Conservation (phyloP, 257 asterid species). For the Schizonepeta tenuifolia region DNA sequence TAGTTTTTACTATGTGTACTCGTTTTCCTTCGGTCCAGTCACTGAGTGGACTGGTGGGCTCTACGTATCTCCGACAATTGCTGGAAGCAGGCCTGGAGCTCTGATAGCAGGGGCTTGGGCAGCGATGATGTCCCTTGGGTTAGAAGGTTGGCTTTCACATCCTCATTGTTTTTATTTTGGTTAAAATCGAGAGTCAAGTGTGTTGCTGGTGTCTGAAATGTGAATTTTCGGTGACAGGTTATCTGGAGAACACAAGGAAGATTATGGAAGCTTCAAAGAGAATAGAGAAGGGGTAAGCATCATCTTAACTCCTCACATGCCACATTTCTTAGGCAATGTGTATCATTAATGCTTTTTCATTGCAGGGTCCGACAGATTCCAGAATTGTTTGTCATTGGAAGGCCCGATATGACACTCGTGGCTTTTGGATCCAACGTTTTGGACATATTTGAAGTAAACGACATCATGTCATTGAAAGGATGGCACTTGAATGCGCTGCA, state of each 20-base stretch:
- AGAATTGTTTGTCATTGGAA: conserved; percentile 71
- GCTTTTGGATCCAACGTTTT: conserved; percentile 84
- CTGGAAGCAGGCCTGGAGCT: conserved; percentile 99
- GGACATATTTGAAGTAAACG: conserved; percentile 96
- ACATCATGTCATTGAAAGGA: conserved; percentile 82
- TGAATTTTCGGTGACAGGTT: conserved; percentile 52
- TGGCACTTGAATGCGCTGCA: conserved; percentile 98
- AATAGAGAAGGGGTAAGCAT: conserved; percentile 78
- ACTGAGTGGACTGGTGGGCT: conserved; percentile 99
- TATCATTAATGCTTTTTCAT: not conserved
- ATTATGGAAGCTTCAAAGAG: conserved; percentile 95
- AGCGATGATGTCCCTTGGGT: conserved; percentile 95
- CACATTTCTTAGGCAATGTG: conserved; percentile 19
- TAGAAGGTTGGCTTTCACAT: conserved; percentile 61
- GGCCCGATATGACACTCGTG: conserved; percentile 97
- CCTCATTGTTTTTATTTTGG: conserved; percentile 18
- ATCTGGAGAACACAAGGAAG: conserved; percentile 81
- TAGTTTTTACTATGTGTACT: conserved; percentile 1
- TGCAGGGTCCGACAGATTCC: conserved; percentile 77
- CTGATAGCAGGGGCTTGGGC: conserved; percentile 99
- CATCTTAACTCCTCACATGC: conserved; percentile 12
- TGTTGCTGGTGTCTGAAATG: conserved; percentile 32
- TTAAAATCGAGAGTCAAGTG: conserved; percentile 14
- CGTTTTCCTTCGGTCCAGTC: conserved; percentile 45
- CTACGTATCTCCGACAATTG: conserved; percentile 89